Conservation (phyloP, 768 basidiomycete genomes). For the Lactarius hengduanensis region DNA sequence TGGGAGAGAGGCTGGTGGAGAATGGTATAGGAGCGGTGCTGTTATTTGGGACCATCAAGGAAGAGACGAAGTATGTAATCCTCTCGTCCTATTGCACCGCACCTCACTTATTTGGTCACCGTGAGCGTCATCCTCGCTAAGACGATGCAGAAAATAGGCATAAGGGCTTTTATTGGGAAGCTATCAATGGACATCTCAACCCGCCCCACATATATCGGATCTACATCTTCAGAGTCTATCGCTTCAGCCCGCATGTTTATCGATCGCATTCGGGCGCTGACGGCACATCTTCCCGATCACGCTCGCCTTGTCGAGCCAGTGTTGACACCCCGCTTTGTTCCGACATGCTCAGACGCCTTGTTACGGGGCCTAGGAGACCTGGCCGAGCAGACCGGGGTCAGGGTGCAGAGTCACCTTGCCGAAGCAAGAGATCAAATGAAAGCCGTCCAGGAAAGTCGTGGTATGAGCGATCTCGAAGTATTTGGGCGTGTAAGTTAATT, state of each 20-base stretch:
- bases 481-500: conserved; percentile 59
- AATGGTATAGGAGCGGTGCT: conserved; percentile 76
- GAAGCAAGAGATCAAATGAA: conserved; percentile 76
- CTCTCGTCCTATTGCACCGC: background rate
- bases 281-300: conserved; percentile 43
- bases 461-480: conserved; percentile 67
- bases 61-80: conserved; percentile 69
- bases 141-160: conserved; percentile 65
- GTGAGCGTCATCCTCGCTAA: conserved; percentile 74
- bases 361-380: conserved; percentile 61
- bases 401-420: conserved; percentile 80
- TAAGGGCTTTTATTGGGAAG: conserved; percentile 86
- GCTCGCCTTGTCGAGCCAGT: conserved; percentile 71
- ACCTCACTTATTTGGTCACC: background rate
- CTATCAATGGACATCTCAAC: conserved; percentile 85
- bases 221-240: conserved; percentile 50
- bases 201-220: conserved; percentile 68
- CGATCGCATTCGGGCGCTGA: conserved; percentile 44
- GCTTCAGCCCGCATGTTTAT: conserved; percentile 57
- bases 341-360: conserved; percentile 77
- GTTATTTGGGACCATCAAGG: conserved; percentile 82
- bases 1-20: conserved; percentile 64
- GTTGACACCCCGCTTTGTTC: conserved; percentile 86
- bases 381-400: conserved; percentile 44
- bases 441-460: conserved; percentile 61